These are phyloP conservation scores for Maudiozyma saulgeensis DNA, from an alignment of 805 yeast species.

Conservation along the genomic window DNA sequence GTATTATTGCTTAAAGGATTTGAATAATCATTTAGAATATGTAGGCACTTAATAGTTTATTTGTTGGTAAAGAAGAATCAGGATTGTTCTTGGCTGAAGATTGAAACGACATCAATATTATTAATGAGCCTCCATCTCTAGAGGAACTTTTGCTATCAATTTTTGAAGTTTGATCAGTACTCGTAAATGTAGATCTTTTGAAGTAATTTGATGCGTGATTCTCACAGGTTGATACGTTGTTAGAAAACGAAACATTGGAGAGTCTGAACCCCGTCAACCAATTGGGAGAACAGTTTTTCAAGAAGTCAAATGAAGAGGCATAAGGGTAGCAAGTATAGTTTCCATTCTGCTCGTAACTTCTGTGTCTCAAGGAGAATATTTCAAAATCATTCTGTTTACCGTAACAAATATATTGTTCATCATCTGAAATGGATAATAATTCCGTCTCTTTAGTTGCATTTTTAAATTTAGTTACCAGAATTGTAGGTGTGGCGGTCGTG, in stretches of 20 bases:
- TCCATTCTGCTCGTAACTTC: neutral
- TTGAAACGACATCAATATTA: neutral
- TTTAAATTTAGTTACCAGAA: slow-evolving; percentile 11
- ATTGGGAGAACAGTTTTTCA: neutral
- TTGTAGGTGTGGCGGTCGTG: neutral
- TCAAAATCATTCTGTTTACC: slow-evolving; percentile 19
- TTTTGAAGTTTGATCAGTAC: too few relatives aligned
- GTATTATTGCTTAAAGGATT: too few relatives aligned
- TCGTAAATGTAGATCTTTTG: too few relatives aligned
- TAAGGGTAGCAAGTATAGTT: slow-evolving; percentile 3
- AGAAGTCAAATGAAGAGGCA: slow-evolving; percentile 2
- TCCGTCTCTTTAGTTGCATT: slow-evolving; percentile 16
- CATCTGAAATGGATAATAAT: slow-evolving; percentile 9
- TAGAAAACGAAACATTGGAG: neutral
- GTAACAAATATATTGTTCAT: slow-evolving; percentile 17
- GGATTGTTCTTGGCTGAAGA: neutral
- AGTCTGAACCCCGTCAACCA: neutral
- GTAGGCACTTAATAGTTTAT: neutral
- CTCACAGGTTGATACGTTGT: neutral
- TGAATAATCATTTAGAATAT: neutral
- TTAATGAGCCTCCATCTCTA: too few relatives aligned
- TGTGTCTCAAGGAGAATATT: slow-evolving; percentile 10
- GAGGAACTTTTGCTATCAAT: neutral
- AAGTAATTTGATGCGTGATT: neutral
- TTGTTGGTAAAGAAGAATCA: neutral